These are phyloP conservation scores for Nannochloris sp. DNA, from an alignment of 139 green algal genomes.

Conservation along the genomic window DNA sequence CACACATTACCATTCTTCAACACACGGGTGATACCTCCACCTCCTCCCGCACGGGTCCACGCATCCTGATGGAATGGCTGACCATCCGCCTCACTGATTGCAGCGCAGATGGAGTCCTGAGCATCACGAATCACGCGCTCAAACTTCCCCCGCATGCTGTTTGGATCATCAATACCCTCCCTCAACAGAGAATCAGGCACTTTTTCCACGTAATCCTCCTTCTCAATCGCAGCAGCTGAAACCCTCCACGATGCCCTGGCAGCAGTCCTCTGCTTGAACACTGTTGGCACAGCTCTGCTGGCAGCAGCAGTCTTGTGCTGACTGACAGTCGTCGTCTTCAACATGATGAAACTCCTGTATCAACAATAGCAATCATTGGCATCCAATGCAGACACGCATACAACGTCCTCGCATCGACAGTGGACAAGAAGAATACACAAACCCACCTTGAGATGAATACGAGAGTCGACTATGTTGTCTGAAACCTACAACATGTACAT, in stretches of 20 bases:
- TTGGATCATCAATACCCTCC: constrained; percentile 46
- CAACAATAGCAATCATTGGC: no score
- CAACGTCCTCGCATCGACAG: no score
- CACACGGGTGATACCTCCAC: constrained; percentile 94
- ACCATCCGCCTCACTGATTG: constrained; percentile 87
- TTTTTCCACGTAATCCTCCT: constrained; percentile 33
- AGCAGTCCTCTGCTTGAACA: no score
- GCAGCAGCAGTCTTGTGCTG: no score
- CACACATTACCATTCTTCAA: constrained; percentile 66
- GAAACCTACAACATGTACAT: no score
- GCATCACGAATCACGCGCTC: constrained; percentile 30
- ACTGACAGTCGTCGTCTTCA: no score
- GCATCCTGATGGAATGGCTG: constrained; percentile 85
- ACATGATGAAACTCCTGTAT: no score
- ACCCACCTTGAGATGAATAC: no score
- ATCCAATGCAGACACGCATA: no score
- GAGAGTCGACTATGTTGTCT: no score
- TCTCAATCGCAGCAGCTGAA: constrained; percentile 23
- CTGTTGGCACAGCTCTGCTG: no score
- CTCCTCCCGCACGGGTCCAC: constrained; percentile 80
- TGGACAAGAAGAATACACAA: no score
- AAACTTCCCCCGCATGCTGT: constrained; percentile 56
- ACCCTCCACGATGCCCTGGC: neutral
- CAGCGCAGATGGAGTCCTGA: constrained; percentile 84
- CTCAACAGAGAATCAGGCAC: constrained; percentile 44